Evolutionary conservation across 2,329 filamentous ascomycete genomes (phyloP), one percentile per base, ranked within the genome.

Genomic region (Phymatotrichopsis omnivora): DNA sequence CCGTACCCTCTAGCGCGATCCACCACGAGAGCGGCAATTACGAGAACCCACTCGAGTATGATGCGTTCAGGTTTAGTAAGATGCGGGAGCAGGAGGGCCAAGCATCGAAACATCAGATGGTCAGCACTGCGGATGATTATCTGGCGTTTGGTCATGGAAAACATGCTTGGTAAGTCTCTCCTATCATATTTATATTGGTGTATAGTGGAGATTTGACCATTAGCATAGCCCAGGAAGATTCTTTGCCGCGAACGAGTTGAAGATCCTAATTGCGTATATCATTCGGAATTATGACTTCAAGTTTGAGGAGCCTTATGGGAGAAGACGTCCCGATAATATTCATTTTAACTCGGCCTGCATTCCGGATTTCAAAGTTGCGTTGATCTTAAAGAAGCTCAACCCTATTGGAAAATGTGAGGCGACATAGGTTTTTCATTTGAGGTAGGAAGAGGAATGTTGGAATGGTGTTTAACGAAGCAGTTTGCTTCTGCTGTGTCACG

Each of bases 41-140:
- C 30, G 60, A 63, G 6, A 61, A 67, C 16, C 59, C 65, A 0
- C 24, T 56, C 7, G 62, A 62, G 19, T 69, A 60, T 50, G 66
- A 68, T 14, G 66, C 65, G 0, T 68, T 67, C 42, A 60, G 67
- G 1, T 69, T 66, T 42, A 64, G 65, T 3, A 58, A 63, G 2
- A 44, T 57, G 7, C 60, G 64, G 2, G 63, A 65, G 43, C 47
- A 53, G 2, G 55, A 56, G 16, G 56, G 50, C 3, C 34, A 49
- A 19, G 47, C 46, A 23, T 27, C 52, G 28, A 55, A 52, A n/a
- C 47, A 51, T 24, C 55, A 55, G 37, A 47, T 49, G 27, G 49
- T 56, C 17, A 60, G 57, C 17, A 65, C 61, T 2, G 60, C 59
- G 23, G 58, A 60, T 33, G 59, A 53, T 2, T 65, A 63, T 48